A percentile compares a stretch with the other conserved stretches of the same genome.
phyloP scores from a whole-genome alignment of 2,329 filamentous ascomycete genomes.

The Beauveria sp. region DNA sequence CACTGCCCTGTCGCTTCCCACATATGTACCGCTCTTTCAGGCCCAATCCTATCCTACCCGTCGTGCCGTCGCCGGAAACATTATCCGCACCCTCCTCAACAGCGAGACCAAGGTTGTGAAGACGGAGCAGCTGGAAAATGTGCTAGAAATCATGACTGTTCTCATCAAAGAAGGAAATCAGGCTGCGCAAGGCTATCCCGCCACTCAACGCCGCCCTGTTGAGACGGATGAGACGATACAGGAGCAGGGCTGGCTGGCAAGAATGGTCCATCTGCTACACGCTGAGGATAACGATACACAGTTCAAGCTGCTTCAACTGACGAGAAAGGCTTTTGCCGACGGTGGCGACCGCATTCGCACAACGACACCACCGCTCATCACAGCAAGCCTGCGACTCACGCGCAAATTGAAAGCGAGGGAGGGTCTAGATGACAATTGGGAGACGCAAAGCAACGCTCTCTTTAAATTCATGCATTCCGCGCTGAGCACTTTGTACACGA shows the following conservation, averaged over 20 bases:
- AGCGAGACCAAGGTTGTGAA: constrained; percentile 76
- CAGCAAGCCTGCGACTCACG: constrained; percentile 80
- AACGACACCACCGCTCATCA: constrained; percentile 87
- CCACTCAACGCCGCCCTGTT: constrained; percentile 62
- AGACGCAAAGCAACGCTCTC: constrained; percentile 61
- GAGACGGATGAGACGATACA: constrained; percentile 98
- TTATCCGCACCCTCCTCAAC: constrained; percentile 73
- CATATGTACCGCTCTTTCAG: constrained; percentile 82
- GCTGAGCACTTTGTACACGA: constrained; percentile 78
- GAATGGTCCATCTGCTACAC: constrained; percentile 81
- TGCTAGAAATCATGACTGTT: constrained; percentile 81
- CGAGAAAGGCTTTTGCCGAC: constrained; percentile 77
- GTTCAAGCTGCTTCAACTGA: constrained; percentile 84
- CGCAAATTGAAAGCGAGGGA: constrained; percentile 83
- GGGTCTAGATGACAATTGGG: constrained; percentile 64
- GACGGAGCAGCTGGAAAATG: constrained; percentile 73
- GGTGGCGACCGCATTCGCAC: constrained; percentile 94
- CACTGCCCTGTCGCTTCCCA: constrained; percentile 87
- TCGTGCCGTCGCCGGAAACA: constrained; percentile 81
- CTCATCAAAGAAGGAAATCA: constrained; percentile 90
- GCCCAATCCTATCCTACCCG: constrained; percentile 89
- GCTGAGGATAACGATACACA: constrained; percentile 86
- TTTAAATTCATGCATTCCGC: constrained; percentile 95
- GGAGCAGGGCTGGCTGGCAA: constrained; percentile 93
- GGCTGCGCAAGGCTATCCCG: constrained; percentile 73